Evolutionary conservation across 306 rosid genomes (phyloP), one percentile per base, ranked within the genome.

Genomic region (Lagenaria siceraria): DNA sequence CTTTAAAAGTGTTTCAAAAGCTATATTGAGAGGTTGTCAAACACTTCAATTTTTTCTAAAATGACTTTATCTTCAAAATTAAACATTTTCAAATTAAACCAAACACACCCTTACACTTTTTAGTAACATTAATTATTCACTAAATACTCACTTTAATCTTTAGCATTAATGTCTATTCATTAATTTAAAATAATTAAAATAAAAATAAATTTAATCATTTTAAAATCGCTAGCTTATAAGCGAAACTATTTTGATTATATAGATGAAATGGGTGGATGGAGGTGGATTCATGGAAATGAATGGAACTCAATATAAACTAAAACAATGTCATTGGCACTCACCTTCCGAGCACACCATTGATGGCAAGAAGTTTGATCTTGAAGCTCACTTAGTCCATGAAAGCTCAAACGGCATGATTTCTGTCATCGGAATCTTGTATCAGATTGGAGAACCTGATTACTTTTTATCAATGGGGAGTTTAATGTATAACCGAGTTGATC

Each of bases 241-340:
- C n/a, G 9, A 13, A 12, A 14, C 18, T 46, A 49, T 49, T 49
- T 49, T 49, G n/a, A n/a, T 15, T 49, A 22, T 58, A 84, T 73
- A 93, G 98, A 22, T 91, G 85, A 79, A 69, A 56, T 89, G 90
- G 86, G 72, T 11, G 13, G 78, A n/a, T 2, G 85, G 76, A 19
- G 85, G 87, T 31, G 89, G 98, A 77, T 74, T 68, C 65, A 70
- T 91, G n/a, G 77, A 75, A 77, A 80, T 91, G 13, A 89, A 93
- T 35, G 90, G 80, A 77, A 91, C 85, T 52, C 55, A 46, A 11
- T 93, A 89, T 80, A 31, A 10, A 8, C 87, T 93, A 19, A 52
- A 40, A 55, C 96, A 93, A 29, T 79, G 74, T 48, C 98, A 93
- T 78, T 93, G 98, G 98, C 98, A 93, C 79, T 77, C 91, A 71